Evolutionary conservation across 129 eudicot species (phyloP).

Genomic region (Arctium minus): DNA sequence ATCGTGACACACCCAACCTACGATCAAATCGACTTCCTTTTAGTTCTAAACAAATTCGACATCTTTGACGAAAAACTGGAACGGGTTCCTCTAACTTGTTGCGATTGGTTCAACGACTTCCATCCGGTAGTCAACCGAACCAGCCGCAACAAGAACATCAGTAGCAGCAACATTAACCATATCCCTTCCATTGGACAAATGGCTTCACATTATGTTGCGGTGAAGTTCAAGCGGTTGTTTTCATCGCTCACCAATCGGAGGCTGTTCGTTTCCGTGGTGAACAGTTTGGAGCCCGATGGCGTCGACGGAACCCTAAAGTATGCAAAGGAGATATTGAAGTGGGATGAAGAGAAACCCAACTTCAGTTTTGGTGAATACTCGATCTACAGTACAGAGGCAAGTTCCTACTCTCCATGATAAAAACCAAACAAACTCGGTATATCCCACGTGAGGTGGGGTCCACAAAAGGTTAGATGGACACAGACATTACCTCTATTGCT

Average conservation of each 20-base stretch:
- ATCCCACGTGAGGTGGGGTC: neutral
- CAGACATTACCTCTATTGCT: no score
- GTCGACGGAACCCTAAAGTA: constrained; percentile 82
- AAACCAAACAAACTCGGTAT: neutral
- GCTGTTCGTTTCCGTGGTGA: constrained; percentile 70
- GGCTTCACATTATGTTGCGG: constrained; percentile 83
- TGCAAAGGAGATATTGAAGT: constrained; percentile 80
- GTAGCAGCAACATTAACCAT: constrained; percentile 57
- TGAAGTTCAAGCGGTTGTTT: constrained; percentile 74
- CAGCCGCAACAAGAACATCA: constrained; percentile 44
- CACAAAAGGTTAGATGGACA: neutral
- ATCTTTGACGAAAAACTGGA: constrained; percentile 84
- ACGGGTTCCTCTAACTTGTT: constrained; percentile 51
- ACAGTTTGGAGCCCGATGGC: constrained; percentile 78
- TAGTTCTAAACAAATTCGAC: constrained; percentile 77
- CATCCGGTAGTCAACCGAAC: constrained; percentile 69
- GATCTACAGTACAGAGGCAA: constrained; percentile 56
- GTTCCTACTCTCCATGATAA: constrained; percentile 19
- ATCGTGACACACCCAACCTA: constrained; percentile 85
- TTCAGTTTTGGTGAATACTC: constrained; percentile 67
- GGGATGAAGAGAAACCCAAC: constrained; percentile 85
- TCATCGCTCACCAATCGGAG: constrained; percentile 65
- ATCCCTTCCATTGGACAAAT: constrained; percentile 81
- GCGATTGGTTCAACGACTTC: constrained; percentile 93
- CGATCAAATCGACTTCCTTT: constrained; percentile 81